Conservation (phyloP, 2,329 filamentous ascomycete genomes). For the Claviceps maximensis region DNA sequence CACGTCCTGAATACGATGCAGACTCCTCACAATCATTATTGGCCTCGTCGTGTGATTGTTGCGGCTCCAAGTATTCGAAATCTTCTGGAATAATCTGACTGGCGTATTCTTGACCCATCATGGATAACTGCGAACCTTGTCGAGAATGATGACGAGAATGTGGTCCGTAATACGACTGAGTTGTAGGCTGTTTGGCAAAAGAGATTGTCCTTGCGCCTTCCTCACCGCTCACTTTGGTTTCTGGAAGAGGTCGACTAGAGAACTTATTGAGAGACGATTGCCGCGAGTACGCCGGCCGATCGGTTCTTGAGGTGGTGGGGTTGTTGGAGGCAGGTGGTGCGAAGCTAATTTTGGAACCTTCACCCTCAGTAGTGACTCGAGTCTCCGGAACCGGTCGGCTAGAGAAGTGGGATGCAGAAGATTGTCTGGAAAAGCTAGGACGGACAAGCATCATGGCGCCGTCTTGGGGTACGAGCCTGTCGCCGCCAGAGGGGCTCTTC, state of each 20-base stretch:
- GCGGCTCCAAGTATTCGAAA: constrained; percentile 9
- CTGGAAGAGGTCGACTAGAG: constrained; percentile 48
- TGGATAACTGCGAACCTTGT: constrained; percentile 22
- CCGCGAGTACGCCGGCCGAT: constrained; percentile 25
- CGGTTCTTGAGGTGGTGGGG: constrained; percentile 15
- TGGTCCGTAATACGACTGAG: constrained; percentile 4
- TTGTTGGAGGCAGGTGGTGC: constrained; percentile 20
- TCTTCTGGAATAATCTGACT: constrained; percentile 32
- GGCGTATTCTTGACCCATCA: constrained; percentile 19
- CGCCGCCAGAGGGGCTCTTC: constrained; percentile 13
- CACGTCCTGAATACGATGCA: constrained; percentile 40
- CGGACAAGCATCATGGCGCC: constrained; percentile 19
- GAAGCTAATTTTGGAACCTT: constrained; percentile 55
- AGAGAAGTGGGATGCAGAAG: constrained; percentile 49
- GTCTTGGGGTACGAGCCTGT: constrained; percentile 6
- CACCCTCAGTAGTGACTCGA: constrained; percentile 50
- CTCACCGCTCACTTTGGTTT: constrained; percentile 40
- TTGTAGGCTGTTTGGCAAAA: constrained; percentile 35
- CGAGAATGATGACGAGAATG: constrained; percentile 18
- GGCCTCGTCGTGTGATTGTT: constrained; percentile 5
- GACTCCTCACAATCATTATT: constrained; percentile 25
- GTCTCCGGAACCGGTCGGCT: constrained; percentile 62
- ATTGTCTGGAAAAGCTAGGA: constrained; percentile 37
- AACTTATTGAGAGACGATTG: constrained; percentile 43
- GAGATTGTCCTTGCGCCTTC: constrained; percentile 48